Evolutionary conservation across 148 eudicot species (phyloP).

Genomic region (Linanthus parryae): DNA sequence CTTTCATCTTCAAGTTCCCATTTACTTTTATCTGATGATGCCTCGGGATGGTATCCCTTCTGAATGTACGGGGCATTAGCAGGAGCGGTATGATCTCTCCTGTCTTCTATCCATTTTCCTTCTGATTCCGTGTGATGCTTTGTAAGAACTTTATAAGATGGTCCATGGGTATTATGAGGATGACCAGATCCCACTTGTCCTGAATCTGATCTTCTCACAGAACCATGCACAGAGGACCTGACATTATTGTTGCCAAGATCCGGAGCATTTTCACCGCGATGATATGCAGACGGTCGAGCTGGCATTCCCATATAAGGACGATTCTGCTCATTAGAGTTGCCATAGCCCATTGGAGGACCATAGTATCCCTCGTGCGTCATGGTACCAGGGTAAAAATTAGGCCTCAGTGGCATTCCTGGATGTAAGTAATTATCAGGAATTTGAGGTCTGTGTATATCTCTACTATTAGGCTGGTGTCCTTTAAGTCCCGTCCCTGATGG

Average conservation of each 20-base stretch:
- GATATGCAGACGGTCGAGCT: slow-evolving; percentile 50
- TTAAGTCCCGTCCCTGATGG: slow-evolving; percentile 56
- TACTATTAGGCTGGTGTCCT: slow-evolving; percentile 70
- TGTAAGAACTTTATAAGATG: slow-evolving; percentile 34
- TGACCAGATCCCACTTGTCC: slow-evolving; percentile 46
- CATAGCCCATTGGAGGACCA: slow-evolving; percentile 80
- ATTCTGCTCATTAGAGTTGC: slow-evolving; percentile 69
- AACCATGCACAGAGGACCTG: slow-evolving; percentile 36
- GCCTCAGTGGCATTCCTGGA: slow-evolving; percentile 75
- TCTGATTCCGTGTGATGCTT: slow-evolving; percentile 47
- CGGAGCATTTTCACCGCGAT: slow-evolving; percentile 38
- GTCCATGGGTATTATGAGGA: slow-evolving; percentile 42
- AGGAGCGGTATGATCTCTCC: slow-evolving; percentile 29
- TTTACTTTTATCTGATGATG: slow-evolving; percentile 31
- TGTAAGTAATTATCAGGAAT: slow-evolving; percentile 62
- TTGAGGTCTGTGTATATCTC: slow-evolving; percentile 68
- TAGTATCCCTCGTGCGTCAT: slow-evolving; percentile 67
- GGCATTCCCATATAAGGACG: slow-evolving; percentile 73
- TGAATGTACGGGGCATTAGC: slow-evolving; percentile 24
- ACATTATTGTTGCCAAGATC: slow-evolving; percentile 48
- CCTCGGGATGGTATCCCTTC: slow-evolving; percentile 31
- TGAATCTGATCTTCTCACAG: slow-evolving; percentile 19
- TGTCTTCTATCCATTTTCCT: slow-evolving; percentile 39
- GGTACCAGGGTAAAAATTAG: slow-evolving; percentile 80
- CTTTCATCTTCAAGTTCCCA: slow-evolving; percentile 45